These are phyloP conservation scores for Symmetrospora coprosmae DNA, from an alignment of 768 basidiomycete species.

Conservation along the genomic window DNA sequence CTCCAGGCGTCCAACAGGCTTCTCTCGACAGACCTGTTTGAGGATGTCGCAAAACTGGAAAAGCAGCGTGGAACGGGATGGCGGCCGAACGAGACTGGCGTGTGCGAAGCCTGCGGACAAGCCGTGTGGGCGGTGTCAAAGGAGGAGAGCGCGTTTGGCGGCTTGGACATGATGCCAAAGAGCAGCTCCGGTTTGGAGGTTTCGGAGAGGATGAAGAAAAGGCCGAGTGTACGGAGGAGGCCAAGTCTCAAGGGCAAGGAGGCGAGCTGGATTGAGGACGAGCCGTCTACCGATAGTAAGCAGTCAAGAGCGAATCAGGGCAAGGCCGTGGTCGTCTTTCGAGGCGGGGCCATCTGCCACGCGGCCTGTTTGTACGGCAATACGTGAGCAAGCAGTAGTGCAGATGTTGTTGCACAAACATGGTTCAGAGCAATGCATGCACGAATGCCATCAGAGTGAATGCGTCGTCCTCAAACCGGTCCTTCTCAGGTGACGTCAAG, in stretches of 20 bases:
- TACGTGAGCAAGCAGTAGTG: too few species aligned
- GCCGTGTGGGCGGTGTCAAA: constrained; percentile 21
- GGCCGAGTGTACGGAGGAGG: constrained; percentile 13
- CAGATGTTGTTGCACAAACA: too few species aligned
- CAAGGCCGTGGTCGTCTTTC: constrained; percentile 2
- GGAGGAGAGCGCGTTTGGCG: background rate
- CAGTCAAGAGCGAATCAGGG: too few species aligned
- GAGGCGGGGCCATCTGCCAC: constrained; percentile 15
- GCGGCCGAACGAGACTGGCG: constrained; percentile 28
- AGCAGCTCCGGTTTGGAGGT: background rate
- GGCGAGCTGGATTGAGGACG: constrained; percentile 19
- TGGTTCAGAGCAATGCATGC: too few species aligned
- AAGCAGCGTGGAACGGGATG: constrained; percentile 34
- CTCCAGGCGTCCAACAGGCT: constrained; percentile 68
- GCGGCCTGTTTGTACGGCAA: constrained; percentile 9
- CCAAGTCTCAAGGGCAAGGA: constrained; percentile 24
- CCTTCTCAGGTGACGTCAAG: too few species aligned
- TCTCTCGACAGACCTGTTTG: constrained; percentile 66
- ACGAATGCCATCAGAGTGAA: too few species aligned
- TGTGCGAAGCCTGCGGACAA: constrained; percentile 29
- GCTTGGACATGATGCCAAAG: background rate
- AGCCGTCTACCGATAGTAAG: too few species aligned
- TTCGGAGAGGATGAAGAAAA: background rate
- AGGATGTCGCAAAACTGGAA: constrained; percentile 49
- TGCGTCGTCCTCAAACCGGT: too few species aligned